phyloP scores from a whole-genome alignment of 345 rosid species.

The Psidium guajava region DNA sequence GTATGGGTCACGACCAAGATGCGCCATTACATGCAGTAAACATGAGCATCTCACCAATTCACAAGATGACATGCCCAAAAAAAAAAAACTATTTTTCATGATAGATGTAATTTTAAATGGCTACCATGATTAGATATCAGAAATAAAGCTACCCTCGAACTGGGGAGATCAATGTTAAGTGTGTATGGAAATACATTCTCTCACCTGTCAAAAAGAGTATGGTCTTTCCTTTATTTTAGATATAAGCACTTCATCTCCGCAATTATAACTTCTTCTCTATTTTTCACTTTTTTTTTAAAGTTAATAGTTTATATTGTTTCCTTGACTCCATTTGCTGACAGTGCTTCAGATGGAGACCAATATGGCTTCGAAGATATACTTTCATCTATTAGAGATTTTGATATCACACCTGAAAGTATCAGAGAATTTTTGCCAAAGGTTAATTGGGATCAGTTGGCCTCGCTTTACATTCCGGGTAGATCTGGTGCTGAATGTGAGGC shows the following conservation, averaged over 20 bases:
- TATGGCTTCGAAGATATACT: slow-evolving; percentile 33
- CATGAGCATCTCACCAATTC: too few species aligned
- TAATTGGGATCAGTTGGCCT: slow-evolving; percentile 76
- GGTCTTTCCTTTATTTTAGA: neutral
- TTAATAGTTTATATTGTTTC: neutral
- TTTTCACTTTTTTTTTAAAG: neutral
- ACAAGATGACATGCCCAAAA: neutral
- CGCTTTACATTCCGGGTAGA: slow-evolving; percentile 39
- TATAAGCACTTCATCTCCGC: neutral
- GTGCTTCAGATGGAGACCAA: slow-evolving; percentile 36
- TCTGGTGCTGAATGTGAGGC: slow-evolving; percentile 86
- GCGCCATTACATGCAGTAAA: too few species aligned
- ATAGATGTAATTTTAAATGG: neutral
- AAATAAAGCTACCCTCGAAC: neutral
- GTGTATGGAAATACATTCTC: neutral
- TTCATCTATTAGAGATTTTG: slow-evolving; percentile 47
- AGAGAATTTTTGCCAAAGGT: slow-evolving; percentile 75
- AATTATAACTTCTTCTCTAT: neutral
- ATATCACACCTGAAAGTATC: slow-evolving; percentile 59
- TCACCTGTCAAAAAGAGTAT: neutral
- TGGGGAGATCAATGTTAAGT: neutral
- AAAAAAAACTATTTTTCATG: neutral
- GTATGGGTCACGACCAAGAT: too few species aligned
- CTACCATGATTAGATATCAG: neutral
- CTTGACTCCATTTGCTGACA: slow-evolving; percentile 6